Conservation (phyloP, 2,329 filamentous ascomycete species). For the Colletotrichum tropicicola region DNA sequence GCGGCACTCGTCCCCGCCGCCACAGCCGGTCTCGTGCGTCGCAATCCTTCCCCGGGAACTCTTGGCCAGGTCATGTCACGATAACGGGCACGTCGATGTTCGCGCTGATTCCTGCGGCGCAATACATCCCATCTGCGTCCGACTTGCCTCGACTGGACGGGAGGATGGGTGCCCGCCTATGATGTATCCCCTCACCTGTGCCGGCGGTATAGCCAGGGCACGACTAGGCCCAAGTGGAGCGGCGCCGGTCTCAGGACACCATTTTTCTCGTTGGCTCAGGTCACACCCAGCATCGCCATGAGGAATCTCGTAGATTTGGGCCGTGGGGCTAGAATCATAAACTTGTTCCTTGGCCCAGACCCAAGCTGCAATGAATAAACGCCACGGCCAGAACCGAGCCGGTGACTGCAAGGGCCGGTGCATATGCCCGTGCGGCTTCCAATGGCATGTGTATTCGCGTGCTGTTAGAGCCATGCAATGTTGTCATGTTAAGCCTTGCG, state of each 20-base stretch:
- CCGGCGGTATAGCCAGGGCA: too few relatives aligned
- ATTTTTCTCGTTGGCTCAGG: too few relatives aligned
- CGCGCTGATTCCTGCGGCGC: constrained; percentile 12
- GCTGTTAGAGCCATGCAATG: constrained; percentile 1
- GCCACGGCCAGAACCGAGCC: neutral
- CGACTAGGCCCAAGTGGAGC: too few relatives aligned
- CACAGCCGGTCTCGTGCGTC: neutral
- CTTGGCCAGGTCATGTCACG: constrained; percentile 13
- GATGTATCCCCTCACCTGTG: too few relatives aligned
- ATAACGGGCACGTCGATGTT: constrained; percentile 9
- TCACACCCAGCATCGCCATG: too few relatives aligned
- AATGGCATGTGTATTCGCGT: neutral
- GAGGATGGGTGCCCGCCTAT: too few relatives aligned
- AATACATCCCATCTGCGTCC: constrained; percentile 1
- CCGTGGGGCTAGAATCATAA: too few relatives aligned
- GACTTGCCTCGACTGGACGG: constrained; percentile 9
- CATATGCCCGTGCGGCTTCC: neutral
- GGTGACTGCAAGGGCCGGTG: neutral
- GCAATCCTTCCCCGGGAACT: constrained; percentile 13
- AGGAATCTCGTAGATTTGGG: too few relatives aligned
- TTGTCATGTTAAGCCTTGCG: too few relatives aligned
- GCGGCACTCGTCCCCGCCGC: neutral
- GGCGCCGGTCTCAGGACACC: too few relatives aligned
- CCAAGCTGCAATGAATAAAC: too few relatives aligned
- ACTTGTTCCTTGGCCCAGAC: too few relatives aligned